A percentile compares a stretch with the other conserved stretches of the same genome.
Evolutionary conservation across 192 early-diverging fungal species (phyloP).

Genomic region (Backusella circina): DNA sequence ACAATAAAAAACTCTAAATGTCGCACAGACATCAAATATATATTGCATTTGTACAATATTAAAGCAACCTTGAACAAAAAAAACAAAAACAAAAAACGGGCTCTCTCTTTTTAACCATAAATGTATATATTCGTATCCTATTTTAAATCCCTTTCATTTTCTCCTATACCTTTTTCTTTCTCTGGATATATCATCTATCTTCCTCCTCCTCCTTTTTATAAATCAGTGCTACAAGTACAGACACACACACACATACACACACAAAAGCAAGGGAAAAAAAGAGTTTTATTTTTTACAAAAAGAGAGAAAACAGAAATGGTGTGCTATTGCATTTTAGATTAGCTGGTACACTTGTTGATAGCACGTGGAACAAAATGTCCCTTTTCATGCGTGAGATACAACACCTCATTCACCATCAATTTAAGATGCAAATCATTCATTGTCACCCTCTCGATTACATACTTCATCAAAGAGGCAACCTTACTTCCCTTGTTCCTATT

Average conservation of each 20-base stretch:
- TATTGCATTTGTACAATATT: neutral
- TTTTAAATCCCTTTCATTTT: neutral
- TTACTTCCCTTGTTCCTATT: neutral
- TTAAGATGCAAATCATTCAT: conserved; percentile 18
- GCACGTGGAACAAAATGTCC: conserved; percentile 1
- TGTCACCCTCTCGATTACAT: conserved; percentile 6
- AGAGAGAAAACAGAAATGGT: neutral
- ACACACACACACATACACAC: too few species aligned
- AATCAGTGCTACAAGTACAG: neutral
- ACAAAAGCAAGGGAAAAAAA: neutral
- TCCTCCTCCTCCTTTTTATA: neutral
- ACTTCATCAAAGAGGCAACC: neutral
- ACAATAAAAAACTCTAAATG: neutral
- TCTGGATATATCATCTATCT: neutral
- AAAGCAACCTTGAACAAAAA: neutral
- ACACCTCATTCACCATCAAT: neutral
- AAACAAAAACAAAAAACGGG: too few species aligned
- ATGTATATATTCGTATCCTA: neutral
- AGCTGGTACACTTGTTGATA: neutral
- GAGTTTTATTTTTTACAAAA: neutral
- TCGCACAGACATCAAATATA: neutral
- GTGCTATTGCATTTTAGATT: neutral
- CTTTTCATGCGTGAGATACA: conserved; percentile 14
- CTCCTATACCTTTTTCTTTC: neutral
- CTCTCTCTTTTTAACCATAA: neutral